Percentiles rank a stretch among this genome's conserved stretches.
These are phyloP conservation scores for Trametes punicea DNA, from an alignment of 768 basidiomycete genomes.

Conservation along the genomic window DNA sequence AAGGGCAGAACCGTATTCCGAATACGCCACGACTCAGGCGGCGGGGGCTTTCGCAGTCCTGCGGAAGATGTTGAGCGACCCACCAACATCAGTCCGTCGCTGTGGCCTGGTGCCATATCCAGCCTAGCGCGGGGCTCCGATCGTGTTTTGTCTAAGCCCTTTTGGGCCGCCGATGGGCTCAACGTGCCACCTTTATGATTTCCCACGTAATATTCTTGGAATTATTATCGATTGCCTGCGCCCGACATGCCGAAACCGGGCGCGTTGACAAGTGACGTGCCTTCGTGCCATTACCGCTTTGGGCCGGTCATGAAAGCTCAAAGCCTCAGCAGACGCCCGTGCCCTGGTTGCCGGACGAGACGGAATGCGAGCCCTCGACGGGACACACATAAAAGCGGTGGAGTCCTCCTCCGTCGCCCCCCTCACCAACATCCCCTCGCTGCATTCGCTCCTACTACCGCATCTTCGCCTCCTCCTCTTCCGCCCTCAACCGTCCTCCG, in stretches of 20 bases:
- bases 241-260: conserved; percentile 3
- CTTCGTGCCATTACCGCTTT: conserved; percentile 4
- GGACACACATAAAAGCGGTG: conserved; percentile 17
- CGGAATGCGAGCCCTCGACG: conserved; percentile 6
- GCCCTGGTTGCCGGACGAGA: conserved; percentile 11
- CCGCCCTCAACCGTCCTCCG: conserved; percentile 4
- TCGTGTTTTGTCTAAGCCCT: conserved; percentile 10
- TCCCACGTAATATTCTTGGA: neutral
- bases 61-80: neutral
- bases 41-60: too few species aligned
- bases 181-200: conserved; percentile 7
- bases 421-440: conserved; percentile 17
- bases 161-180: conserved; percentile 1
- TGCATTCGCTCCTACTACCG: neutral
- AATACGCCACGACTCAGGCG: too few species aligned
- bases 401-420: conserved; percentile 17
- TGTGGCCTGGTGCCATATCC: conserved; percentile 14
- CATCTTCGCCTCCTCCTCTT: conserved; percentile 3
- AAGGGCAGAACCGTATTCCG: too few species aligned
- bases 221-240: neutral
- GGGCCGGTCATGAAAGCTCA: conserved; percentile 1
- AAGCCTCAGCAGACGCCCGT: neutral
- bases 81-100: neutral
- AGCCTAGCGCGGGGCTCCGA: conserved; percentile 10
- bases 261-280: conserved; percentile 5